Evolutionary conservation across 192 early-diverging fungal species (phyloP), one percentile per base, ranked within the genome.

Genomic region (Coemansia sp.): DNA sequence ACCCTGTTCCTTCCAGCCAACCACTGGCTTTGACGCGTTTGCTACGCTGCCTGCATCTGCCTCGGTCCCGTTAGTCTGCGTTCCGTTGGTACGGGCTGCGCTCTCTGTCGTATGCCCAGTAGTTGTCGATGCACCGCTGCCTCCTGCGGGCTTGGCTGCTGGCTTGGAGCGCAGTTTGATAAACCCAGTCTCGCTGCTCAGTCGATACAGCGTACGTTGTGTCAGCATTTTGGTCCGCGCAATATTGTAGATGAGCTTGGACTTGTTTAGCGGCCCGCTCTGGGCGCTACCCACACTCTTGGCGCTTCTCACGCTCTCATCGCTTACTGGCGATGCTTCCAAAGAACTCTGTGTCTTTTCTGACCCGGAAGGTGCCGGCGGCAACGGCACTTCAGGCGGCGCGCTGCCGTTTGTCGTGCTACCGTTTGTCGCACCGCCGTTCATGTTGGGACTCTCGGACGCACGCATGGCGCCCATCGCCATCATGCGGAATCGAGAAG

Each of bases 1-100:
- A 28, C 78, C 78, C 63, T 74, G 58, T 50, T 81, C 73, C 69
- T 81, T 81, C 78, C 78, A 81, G 20, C 78, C 78, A 1, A 25
- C 63, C 14, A 81, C 70, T 2, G 60, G 68, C 46, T 65, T 71
- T 36, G 47, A 24, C 21, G n/a, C 60, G 42, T 34, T 28, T 20
- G 49, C 31, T 49, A 36, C 46, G 24, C 60, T 58, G 28, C 48
- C 26, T 8, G 46, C 68, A 7, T 55, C 47, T 4, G 50, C 31
- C 10, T 51, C 61, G 14, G 42, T 24, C n/a, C 38, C 36, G 10
- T 20, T 52, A 5, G 61, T 60, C 5, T 31, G 57, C 7, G 52
- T 53, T 38, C 50, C 63, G 48, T 61, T 64, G 21, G 53, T 61
- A 7, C 20, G 28, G 10, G n/a, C 47, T 1, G 25, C 54, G 15